phyloP scores from a whole-genome alignment of 805 yeast species.

The Kluyveromyces lactis region DNA sequence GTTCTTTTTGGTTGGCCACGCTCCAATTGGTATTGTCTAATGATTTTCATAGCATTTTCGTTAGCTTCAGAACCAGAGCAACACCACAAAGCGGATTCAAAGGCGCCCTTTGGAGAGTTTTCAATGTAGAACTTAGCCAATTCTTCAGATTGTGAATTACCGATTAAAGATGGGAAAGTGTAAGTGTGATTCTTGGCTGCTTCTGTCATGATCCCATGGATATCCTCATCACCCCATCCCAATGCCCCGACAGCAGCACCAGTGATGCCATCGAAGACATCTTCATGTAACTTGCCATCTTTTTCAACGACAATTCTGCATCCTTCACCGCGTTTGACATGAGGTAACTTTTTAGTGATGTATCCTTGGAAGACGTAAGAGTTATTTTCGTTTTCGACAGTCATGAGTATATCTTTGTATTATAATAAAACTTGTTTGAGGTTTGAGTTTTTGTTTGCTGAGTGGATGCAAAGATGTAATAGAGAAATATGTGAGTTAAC shows the following conservation, averaged over 20 bases:
- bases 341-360: conserved; percentile 31
- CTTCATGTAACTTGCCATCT: conserved; percentile 29
- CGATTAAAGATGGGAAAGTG: conserved; percentile 29
- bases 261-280: conserved; percentile 36
- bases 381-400: not conserved
- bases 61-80: conserved; percentile 62
- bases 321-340: conserved; percentile 39
- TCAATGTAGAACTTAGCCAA: conserved; percentile 35
- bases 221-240: conserved; percentile 37
- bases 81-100: conserved; percentile 37
- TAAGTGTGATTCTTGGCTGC: conserved; percentile 32
- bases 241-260: conserved; percentile 46
- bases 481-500: no score
- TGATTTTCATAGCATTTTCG: conserved; percentile 57
- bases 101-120: conserved; percentile 33
- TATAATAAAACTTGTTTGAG: no score
- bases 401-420: no score
- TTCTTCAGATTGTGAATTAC: conserved; percentile 35
- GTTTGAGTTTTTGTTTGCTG: no score
- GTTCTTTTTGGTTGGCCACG: conserved; percentile 34
- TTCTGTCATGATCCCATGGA: conserved; percentile 30
- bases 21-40: conserved; percentile 39
- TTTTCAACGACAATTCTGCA: conserved; percentile 34
- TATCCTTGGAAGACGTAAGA: conserved; percentile 39
- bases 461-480: no score